Evolutionary conservation across 2,329 filamentous ascomycete species (phyloP).

Genomic region (Xylaria sp.): DNA sequence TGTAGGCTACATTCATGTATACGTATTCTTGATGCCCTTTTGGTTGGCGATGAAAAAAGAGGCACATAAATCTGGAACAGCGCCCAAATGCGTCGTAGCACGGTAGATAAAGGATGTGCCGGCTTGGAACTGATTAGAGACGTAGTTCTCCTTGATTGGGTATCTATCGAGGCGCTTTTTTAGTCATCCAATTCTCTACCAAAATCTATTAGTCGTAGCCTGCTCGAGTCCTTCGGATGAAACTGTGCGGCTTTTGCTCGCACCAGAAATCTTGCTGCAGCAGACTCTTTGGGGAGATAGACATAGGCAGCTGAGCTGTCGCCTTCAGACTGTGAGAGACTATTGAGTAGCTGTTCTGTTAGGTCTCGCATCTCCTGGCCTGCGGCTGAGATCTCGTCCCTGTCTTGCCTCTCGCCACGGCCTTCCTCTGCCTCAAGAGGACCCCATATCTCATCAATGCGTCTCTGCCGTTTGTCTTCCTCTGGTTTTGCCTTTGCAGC

Average conservation of each 20-base stretch:
- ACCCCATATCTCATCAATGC: slow-evolving; percentile 73
- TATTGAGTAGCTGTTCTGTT: slow-evolving; percentile 69
- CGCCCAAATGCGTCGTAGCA: neutral
- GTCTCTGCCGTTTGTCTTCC: slow-evolving; percentile 64
- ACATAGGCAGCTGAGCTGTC: slow-evolving; percentile 68
- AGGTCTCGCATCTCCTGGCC: slow-evolving; percentile 68
- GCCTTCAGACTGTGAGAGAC: slow-evolving; percentile 63
- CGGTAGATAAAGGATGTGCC: neutral
- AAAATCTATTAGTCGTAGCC: slow-evolving; percentile 70
- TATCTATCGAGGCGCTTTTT: slow-evolving; percentile 13
- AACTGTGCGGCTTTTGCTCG: slow-evolving; percentile 73
- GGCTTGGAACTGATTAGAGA: neutral
- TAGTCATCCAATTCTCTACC: slow-evolving; percentile 69
- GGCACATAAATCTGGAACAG: neutral
- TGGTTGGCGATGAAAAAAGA: neutral
- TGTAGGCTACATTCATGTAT: neutral
- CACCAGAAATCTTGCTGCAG: slow-evolving; percentile 71
- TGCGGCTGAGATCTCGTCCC: slow-evolving; percentile 62
- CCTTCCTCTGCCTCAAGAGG: slow-evolving; percentile 43
- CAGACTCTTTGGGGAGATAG: slow-evolving; percentile 67
- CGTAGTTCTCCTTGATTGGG: neutral
- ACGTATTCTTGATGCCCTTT: neutral
- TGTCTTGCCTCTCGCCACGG: slow-evolving; percentile 45
- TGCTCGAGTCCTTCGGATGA: slow-evolving; percentile 70
- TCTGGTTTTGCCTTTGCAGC: slow-evolving; percentile 57